These are phyloP conservation scores for Colletotrichum liriopes DNA, from an alignment of 2,329 filamentous ascomycete species.

Conservation along the genomic window DNA sequence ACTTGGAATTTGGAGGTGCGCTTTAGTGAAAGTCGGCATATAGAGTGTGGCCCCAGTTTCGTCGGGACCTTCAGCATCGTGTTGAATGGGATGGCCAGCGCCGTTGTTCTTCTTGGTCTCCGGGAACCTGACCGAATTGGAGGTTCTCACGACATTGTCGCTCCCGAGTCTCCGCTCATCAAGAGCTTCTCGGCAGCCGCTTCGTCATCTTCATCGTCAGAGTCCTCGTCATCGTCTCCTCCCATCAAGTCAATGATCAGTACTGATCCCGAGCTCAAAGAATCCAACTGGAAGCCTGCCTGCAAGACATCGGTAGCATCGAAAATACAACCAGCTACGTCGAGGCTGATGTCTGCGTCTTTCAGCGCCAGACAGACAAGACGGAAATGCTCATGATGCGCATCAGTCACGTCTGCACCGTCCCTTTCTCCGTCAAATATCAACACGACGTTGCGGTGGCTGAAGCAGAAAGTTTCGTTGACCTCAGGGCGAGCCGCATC, in stretches of 20 bases:
- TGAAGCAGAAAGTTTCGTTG: conserved; percentile 43
- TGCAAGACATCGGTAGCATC: conserved; percentile 40
- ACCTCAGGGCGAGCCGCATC: conserved; percentile 5
- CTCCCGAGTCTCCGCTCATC: conserved; percentile 31
- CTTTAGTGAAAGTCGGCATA: too few species aligned
- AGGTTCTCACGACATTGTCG: conserved; percentile 10
- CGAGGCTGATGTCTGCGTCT: conserved; percentile 45
- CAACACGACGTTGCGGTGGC: conserved; percentile 42
- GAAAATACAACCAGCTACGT: conserved; percentile 46
- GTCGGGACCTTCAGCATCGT: not conserved
- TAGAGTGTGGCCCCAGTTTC: not conserved
- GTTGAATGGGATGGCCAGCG: too few species aligned
- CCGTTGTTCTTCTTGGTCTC: not conserved
- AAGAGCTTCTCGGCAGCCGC: conserved; percentile 29
- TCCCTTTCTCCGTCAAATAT: conserved; percentile 42
- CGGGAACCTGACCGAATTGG: rapidly evolving
- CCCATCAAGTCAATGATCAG: conserved; percentile 46
- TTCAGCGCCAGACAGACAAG: conserved; percentile 45
- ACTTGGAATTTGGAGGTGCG: not conserved
- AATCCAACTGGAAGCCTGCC: conserved; percentile 46
- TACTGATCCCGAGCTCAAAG: conserved; percentile 43
- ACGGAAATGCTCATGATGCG: conserved; percentile 47
- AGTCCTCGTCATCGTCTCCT: conserved; percentile 41
- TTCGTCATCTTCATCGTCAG: conserved; percentile 43
- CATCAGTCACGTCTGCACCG: conserved; percentile 36